phyloP scores from a whole-genome alignment of 225 moss, liverwort and hornwort genomes.

The Bryum argenteum region DNA sequence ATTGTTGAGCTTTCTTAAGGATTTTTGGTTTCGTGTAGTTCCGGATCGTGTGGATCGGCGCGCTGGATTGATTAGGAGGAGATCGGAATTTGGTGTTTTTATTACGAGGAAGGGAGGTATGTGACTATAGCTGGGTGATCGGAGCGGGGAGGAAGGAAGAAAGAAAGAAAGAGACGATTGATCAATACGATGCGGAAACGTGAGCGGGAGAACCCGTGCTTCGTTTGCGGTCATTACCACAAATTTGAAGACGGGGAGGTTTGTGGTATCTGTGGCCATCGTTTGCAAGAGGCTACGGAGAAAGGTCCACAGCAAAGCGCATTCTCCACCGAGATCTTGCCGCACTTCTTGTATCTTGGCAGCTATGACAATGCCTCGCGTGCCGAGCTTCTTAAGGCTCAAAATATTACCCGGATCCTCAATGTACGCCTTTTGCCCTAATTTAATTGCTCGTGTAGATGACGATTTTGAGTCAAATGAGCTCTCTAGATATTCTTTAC shows the following conservation, averaged over 20 bases:
- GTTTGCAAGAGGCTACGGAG: conserved; percentile 87
- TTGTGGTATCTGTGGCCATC: conserved; percentile 93
- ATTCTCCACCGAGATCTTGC: conserved; percentile 90
- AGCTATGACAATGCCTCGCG: conserved; percentile 93
- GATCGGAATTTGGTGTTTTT: not conserved
- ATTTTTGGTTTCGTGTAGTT: not conserved
- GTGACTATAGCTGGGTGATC: conserved; percentile 21
- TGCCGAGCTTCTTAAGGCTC: conserved; percentile 68
- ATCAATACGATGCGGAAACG: conserved; percentile 86
- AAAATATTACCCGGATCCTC: conserved; percentile 87
- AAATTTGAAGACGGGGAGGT: conserved; percentile 98
- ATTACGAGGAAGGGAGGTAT: conserved; percentile 15
- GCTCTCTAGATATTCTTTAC: too few relatives aligned
- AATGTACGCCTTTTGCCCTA: conserved; percentile 50
- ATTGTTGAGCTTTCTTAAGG: not conserved
- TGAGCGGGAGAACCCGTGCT: conserved; percentile 98
- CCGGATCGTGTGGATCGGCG: conserved; percentile 15
- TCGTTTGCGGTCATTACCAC: conserved; percentile 99
- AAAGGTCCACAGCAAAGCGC: conserved; percentile 91
- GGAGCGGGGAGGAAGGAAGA: not conserved
- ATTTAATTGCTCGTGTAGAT: too few relatives aligned
- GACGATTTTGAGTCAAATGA: too few relatives aligned
- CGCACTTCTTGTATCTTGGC: conserved; percentile 86
- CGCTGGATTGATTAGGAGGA: not conserved
- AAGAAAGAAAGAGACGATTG: not conserved